A percentile compares a stretch with the other conserved stretches of the same genome.
Evolutionary conservation across 1,284 basidiomycete genomes (phyloP).

Genomic region (Ceratobasidium sp.): DNA sequence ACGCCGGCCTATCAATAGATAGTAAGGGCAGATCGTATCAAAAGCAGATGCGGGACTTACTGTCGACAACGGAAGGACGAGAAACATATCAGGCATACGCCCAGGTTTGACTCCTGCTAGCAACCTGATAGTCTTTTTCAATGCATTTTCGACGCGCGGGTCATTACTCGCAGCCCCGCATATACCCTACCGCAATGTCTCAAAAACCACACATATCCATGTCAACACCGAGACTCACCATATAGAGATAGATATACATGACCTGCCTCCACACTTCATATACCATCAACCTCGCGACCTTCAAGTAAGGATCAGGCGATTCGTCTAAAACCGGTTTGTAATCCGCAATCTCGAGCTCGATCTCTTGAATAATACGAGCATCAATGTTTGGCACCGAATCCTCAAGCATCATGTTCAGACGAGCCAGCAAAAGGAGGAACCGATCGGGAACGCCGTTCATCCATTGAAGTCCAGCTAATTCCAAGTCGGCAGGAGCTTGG

Average conservation of each 20-base stretch:
- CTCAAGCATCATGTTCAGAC: slow-evolving; percentile 17
- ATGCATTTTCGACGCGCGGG: background rate
- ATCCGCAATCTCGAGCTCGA: background rate
- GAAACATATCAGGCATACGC: slow-evolving; percentile 16
- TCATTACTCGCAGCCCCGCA: slow-evolving; percentile 6
- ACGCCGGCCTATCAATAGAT: background rate
- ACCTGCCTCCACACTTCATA: slow-evolving; percentile 25
- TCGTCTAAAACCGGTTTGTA: background rate
- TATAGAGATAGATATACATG: slow-evolving; percentile 21
- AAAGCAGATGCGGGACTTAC: background rate
- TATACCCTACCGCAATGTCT: background rate
- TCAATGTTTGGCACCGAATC: background rate
- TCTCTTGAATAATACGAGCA: background rate
- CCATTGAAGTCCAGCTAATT: slow-evolving; percentile 25
- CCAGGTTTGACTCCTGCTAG: slow-evolving; percentile 1
- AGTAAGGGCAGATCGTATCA: background rate
- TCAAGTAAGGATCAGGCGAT: background rate
- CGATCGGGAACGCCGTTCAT: slow-evolving; percentile 15
- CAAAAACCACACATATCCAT: too few relatives aligned
- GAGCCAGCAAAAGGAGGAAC: slow-evolving; percentile 2
- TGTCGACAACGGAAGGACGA: background rate
- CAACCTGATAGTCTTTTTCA: background rate
- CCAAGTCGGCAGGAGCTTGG: background rate
- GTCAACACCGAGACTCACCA: background rate
- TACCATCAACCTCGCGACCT: background rate